Evolutionary conservation across 2,329 filamentous ascomycete species (phyloP).

Genomic region (Passalora sequoiae): DNA sequence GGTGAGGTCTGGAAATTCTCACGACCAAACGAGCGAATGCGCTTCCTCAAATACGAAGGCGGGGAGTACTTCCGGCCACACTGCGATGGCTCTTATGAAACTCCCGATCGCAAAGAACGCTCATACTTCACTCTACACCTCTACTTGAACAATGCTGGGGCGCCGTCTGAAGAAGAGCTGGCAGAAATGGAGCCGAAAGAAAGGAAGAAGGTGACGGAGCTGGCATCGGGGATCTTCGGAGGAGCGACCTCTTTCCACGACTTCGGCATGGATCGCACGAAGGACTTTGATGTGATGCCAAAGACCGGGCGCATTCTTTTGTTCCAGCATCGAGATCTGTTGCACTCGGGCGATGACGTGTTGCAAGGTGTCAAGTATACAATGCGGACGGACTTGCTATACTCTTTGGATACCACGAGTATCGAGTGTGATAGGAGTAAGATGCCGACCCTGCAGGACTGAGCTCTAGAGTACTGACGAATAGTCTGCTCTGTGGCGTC

Average conservation of each 20-base stretch:
- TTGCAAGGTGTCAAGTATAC: slow-evolving; percentile 51
- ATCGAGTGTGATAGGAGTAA: slow-evolving; percentile 9
- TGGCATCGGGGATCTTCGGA: slow-evolving; percentile 39
- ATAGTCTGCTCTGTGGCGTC: no score
- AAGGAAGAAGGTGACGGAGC: slow-evolving; percentile 11
- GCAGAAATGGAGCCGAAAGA: slow-evolving; percentile 27
- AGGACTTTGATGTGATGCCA: slow-evolving; percentile 44
- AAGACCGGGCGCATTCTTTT: slow-evolving; percentile 50
- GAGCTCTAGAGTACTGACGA: no score
- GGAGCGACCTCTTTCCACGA: slow-evolving; percentile 52
- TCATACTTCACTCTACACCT: slow-evolving; percentile 54
- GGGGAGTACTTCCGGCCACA: slow-evolving; percentile 74
- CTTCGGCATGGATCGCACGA: slow-evolving; percentile 23
- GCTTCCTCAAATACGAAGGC: slow-evolving; percentile 66
- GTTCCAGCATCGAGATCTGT: slow-evolving; percentile 51
- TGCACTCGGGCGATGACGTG: slow-evolving; percentile 54
- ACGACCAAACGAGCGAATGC: slow-evolving; percentile 65
- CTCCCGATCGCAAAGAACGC: slow-evolving; percentile 48
- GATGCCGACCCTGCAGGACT: no score
- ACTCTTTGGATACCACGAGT: slow-evolving; percentile 31
- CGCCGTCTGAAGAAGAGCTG: slow-evolving; percentile 14
- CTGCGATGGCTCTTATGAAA: slow-evolving; percentile 61
- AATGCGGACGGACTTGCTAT: slow-evolving; percentile 54
- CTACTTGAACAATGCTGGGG: slow-evolving; percentile 36
- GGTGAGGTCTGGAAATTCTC: slow-evolving; percentile 41